Conservation (phyloP, 2,329 filamentous ascomycete genomes). For the Massarina eburnea region DNA sequence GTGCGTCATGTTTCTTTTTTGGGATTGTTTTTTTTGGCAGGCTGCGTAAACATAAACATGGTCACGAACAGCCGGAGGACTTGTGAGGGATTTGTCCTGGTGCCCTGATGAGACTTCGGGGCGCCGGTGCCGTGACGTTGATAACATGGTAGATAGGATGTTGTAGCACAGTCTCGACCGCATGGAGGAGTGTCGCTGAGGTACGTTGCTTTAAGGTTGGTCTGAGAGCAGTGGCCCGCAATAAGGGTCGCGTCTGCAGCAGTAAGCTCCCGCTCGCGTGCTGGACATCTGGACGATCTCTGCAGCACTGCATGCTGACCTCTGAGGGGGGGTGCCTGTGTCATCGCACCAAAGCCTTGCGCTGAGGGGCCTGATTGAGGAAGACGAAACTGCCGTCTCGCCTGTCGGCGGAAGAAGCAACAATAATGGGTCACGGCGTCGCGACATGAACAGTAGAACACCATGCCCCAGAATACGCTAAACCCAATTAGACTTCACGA, state of each 20-base stretch:
- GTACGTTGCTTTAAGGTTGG: slow-evolving; percentile 4
- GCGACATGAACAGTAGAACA: neutral
- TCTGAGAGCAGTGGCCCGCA: neutral
- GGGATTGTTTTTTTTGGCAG: neutral
- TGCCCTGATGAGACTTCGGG: neutral
- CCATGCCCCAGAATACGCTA: neutral
- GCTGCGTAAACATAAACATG: neutral
- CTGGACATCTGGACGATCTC: too few relatives aligned
- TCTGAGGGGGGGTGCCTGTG: too few relatives aligned
- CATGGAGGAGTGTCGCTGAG: neutral
- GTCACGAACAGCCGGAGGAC: neutral
- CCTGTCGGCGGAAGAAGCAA: too few relatives aligned
- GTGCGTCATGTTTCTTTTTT: slow-evolving; percentile 2
- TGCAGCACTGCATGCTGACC: too few relatives aligned
- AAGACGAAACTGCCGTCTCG: too few relatives aligned
- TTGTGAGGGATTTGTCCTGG: neutral
- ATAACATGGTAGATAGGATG: neutral
- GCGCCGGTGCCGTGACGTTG: neutral
- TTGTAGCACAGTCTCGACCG: neutral
- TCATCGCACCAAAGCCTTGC: too few relatives aligned
- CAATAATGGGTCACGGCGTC: too few relatives aligned
- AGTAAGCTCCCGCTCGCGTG: neutral
- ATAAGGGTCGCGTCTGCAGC: neutral
- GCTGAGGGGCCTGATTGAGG: too few relatives aligned
- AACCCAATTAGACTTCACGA: neutral